A percentile compares a stretch with the other conserved stretches of the same genome.
These are phyloP conservation scores for Parastagonospora nodorum DNA, from an alignment of 2,329 filamentous ascomycete genomes.

Conservation along the genomic window DNA sequence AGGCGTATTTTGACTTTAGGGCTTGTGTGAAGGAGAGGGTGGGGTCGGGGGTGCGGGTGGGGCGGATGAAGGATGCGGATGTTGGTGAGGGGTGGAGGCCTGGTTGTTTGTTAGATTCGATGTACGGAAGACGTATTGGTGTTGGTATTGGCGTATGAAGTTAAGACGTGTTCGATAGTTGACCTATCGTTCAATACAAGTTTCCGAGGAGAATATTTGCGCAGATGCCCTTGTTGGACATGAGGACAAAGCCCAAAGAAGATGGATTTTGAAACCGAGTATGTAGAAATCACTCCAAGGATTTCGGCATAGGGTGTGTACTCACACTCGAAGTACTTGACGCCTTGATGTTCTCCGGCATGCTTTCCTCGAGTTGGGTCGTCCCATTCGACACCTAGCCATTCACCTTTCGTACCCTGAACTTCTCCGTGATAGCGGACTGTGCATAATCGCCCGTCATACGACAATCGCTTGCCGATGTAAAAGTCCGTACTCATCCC, in stretches of 20 bases:
- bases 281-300: neutral
- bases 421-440: slow-evolving; percentile 82
- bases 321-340: slow-evolving; percentile 81
- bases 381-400: slow-evolving; percentile 98
- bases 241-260: neutral
- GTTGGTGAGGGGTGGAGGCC: slow-evolving; percentile 67
- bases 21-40: slow-evolving; percentile 78
- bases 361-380: slow-evolving; percentile 86
- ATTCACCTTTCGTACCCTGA: slow-evolving; percentile 74
- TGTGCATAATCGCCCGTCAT: slow-evolving; percentile 77
- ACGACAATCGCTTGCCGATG: slow-evolving; percentile 79
- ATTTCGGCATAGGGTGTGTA: slow-evolving; percentile 60
- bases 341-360: slow-evolving; percentile 78
- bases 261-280: neutral
- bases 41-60: slow-evolving; percentile 70
- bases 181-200: neutral
- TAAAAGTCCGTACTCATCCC: slow-evolving; percentile 43
- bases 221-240: neutral
- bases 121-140: neutral
- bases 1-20: slow-evolving; percentile 81
- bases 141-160: neutral
- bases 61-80: slow-evolving; percentile 85
- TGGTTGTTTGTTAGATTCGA: slow-evolving; percentile 37
- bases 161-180: neutral
- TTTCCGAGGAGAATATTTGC: no score